Evolutionary conservation across 345 rosid genomes (phyloP).

Genomic region (Leavenworthia alabamica): DNA sequence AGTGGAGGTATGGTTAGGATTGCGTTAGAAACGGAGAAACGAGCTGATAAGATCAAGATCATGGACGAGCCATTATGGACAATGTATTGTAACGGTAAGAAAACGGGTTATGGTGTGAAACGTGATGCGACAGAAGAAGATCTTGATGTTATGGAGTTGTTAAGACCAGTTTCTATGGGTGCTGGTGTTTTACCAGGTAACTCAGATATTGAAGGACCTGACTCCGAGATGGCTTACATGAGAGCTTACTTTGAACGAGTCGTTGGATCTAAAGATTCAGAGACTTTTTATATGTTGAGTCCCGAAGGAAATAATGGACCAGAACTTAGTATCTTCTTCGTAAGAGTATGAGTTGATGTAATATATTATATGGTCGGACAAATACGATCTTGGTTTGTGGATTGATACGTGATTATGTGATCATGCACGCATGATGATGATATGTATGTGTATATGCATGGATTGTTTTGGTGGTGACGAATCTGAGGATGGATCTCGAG

Average conservation of each 20-base stretch:
- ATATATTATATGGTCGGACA: not conserved
- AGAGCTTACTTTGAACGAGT: slow-evolving; percentile 74
- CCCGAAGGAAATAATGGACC: slow-evolving; percentile 80
- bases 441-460: not conserved
- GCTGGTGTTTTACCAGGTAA: slow-evolving; percentile 74
- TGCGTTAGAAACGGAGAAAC: slow-evolving; percentile 68
- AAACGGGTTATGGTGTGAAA: slow-evolving; percentile 58
- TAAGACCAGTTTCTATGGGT: slow-evolving; percentile 79
- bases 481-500: not conserved
- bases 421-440: not conserved
- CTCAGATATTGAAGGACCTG: slow-evolving; percentile 57
- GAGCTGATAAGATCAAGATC: slow-evolving; percentile 38
- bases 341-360: slow-evolving; percentile 43
- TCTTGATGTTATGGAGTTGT: slow-evolving; percentile 65
- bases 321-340: slow-evolving; percentile 71
- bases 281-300: slow-evolving; percentile 74
- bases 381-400: not conserved
- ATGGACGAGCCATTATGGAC: slow-evolving; percentile 74
- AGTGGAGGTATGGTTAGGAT: slow-evolving; percentile 69
- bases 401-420: not conserved
- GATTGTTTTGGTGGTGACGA: not conserved
- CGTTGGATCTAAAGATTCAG: slow-evolving; percentile 80
- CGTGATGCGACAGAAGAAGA: slow-evolving; percentile 68
- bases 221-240: slow-evolving; percentile 68
- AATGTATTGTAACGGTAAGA: slow-evolving; percentile 78